Conservation (phyloP, 1,284 basidiomycete species). For the Leccinum subatratum region DNA sequence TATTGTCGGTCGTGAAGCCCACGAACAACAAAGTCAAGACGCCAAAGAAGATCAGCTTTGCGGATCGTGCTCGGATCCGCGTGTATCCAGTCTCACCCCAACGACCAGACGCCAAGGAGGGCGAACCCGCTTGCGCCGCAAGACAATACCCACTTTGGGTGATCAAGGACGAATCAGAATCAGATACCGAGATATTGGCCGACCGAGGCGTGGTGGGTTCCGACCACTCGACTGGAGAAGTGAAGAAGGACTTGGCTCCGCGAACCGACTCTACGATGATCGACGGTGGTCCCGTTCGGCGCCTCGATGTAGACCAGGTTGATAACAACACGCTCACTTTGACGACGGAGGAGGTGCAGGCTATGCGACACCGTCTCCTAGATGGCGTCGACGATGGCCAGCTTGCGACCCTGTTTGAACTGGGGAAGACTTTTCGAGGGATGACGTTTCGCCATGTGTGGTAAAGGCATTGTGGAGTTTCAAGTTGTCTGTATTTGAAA, state of each 20-base stretch:
- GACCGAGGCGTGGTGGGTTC: neutral
- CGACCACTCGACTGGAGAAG: neutral
- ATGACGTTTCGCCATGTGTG: constrained; percentile 25
- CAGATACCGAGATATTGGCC: neutral
- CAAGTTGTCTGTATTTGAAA: neutral
- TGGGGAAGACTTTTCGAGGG: constrained; percentile 22
- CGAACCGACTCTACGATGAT: neutral
- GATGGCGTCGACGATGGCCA: constrained; percentile 5
- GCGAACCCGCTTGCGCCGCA: too few species aligned
- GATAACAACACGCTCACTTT: constrained; percentile 14
- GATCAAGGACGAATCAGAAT: neutral
- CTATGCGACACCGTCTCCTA: constrained; percentile 18
- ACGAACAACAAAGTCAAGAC: constrained; percentile 18
- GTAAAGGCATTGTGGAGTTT: constrained; percentile 15
- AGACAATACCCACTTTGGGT: neutral
- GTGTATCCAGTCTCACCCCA: constrained; percentile 24
- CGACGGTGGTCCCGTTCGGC: neutral
- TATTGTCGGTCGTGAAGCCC: constrained; percentile 11
- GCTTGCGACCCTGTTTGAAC: constrained; percentile 22
- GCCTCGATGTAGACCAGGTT: neutral
- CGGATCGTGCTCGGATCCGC: constrained; percentile 24
- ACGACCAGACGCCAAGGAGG: constrained; percentile 4
- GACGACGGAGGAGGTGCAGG: constrained; percentile 20
- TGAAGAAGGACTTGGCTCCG: neutral
- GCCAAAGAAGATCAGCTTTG: constrained; percentile 30